Percentiles rank a stretch among this genome's conserved stretches.
phyloP scores from a whole-genome alignment of 2,329 filamentous ascomycete species.

The Aspergillus thermomutatus region DNA sequence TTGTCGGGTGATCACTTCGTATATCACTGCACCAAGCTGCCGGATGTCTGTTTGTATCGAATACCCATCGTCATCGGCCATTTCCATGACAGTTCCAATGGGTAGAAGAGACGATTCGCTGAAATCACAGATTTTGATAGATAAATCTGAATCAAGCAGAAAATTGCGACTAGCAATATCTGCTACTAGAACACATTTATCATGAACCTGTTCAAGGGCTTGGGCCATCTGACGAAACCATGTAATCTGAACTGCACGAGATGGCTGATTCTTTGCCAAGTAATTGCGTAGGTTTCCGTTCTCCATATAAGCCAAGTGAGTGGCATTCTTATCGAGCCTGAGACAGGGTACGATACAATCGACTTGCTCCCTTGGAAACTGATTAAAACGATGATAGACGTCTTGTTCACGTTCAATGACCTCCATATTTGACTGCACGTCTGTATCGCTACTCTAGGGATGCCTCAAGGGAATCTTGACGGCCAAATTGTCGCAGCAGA shows the following conservation, averaged over 20 bases:
- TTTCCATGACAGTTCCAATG: conserved; percentile 18
- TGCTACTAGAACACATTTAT: conserved; percentile 14
- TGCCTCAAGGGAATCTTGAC: conserved; percentile 16
- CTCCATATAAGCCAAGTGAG: conserved; percentile 18
- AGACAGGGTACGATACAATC: conserved; percentile 5
- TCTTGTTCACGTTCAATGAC: conserved; percentile 17
- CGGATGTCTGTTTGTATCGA: conserved; percentile 25
- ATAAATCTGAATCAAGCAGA: conserved; percentile 17
- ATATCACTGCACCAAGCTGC: conserved; percentile 26
- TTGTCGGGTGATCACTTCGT: conserved; percentile 22
- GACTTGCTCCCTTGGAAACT: conserved; percentile 13
- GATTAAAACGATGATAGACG: conserved; percentile 13
- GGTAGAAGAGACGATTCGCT: conserved; percentile 16
- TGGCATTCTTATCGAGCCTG: conserved; percentile 7
- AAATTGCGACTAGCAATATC: conserved; percentile 23
- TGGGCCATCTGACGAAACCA: conserved; percentile 19
- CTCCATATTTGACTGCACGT: no score
- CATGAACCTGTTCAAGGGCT: conserved; percentile 15
- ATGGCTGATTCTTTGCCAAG: conserved; percentile 12
- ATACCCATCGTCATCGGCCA: conserved; percentile 18
- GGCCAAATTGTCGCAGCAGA: conserved; percentile 6
- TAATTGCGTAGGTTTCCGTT: conserved; percentile 24
- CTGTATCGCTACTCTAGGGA: conserved; percentile 9
- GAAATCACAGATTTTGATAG: conserved; percentile 21
- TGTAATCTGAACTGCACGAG: conserved; percentile 10